Base-by-base conservation (phyloP, 352 stramenopile genomes). In the Globisporangium camurandrum region DNA sequence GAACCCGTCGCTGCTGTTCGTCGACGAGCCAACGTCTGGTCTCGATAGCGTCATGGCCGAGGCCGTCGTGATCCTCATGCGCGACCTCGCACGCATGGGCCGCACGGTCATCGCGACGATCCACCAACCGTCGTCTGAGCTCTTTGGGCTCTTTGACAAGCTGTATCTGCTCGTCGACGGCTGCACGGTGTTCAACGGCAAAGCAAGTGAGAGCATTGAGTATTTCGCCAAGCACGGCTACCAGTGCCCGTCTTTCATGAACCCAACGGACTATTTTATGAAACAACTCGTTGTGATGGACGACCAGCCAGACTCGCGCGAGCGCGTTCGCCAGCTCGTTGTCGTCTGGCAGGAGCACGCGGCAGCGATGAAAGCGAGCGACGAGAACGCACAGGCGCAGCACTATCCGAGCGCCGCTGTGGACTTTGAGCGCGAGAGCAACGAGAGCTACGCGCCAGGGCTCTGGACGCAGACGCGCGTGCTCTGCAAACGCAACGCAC, bases 71-170 rank as follows among this genome's bases (percentile, higher is more conserved):
- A 28, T 64, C 6, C 38, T 55, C 28, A 61, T 79, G 61, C 51
- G 59, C 22, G 70, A 81, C 31, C 66, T 95, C 26, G 80, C 81
- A 1, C 71, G 87, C 53, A 57, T 65, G 28, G 80, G 84, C 4
- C 83, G 86, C 43, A 96, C 84, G 9, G 67, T 96, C 31, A 66
- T 96, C 46, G 67, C 77, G 33, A 86, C 88, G 6, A 96, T 96
- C 62, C 86, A 96, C 43, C 65, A 78, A 53, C 86, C 86, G 9
- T 85, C 69, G 49, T 81, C 64, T 3, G 63, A 75, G 33, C 49
- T 75, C 31, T 75, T 75, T 36, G 56, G 47, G 24, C 49, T 75
- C 30, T 75, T 75, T 41, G 66, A 75, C 45, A 53, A 53, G 11
- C 59, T 75, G 16, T 72, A 67, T 37, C 31, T 75, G 46, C 63